Evolutionary conservation across 1,284 basidiomycete genomes (phyloP).

Genomic region (Neonothopanus nambi): DNA sequence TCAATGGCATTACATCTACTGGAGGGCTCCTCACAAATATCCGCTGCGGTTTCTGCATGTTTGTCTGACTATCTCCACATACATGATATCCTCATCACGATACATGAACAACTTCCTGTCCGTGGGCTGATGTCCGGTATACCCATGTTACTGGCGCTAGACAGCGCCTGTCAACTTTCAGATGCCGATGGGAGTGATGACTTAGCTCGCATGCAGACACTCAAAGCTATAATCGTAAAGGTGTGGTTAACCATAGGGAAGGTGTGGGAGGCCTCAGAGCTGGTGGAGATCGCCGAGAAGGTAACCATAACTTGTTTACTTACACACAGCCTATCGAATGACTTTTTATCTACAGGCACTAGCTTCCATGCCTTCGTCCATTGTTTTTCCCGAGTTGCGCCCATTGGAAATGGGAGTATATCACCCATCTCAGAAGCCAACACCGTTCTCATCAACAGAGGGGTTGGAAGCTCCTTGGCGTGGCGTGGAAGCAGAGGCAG

Average conservation of each 20-base stretch:
- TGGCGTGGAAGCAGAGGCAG: constrained; percentile 55
- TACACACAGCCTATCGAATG: not conserved
- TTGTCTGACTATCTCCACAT: constrained; percentile 81
- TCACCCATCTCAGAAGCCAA: constrained; percentile 34
- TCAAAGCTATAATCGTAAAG: constrained; percentile 66
- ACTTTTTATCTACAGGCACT: constrained; percentile 34
- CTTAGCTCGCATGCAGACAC: constrained; percentile 51
- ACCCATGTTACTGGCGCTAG: constrained; percentile 84
- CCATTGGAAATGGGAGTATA: constrained; percentile 33
- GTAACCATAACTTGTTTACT: constrained; percentile 37
- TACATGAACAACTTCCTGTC: constrained; percentile 72
- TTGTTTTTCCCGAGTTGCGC: constrained; percentile 31
- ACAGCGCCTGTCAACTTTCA: constrained; percentile 51
- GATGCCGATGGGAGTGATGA: constrained; percentile 38
- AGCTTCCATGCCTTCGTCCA: constrained; percentile 27
- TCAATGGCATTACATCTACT: constrained; percentile 55
- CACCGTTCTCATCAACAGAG: constrained; percentile 33
- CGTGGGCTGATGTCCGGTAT: constrained; percentile 76
- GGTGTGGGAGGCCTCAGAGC: constrained; percentile 66
- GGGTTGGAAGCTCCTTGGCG: constrained; percentile 23
- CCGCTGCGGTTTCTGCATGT: constrained; percentile 50
- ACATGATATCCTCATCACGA: constrained; percentile 64
- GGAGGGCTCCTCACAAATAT: constrained; percentile 46
- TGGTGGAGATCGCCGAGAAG: constrained; percentile 57
- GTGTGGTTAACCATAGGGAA: constrained; percentile 71